Conservation (phyloP, 2,329 filamentous ascomycete species). For the Cryphonectria parasitica region DNA sequence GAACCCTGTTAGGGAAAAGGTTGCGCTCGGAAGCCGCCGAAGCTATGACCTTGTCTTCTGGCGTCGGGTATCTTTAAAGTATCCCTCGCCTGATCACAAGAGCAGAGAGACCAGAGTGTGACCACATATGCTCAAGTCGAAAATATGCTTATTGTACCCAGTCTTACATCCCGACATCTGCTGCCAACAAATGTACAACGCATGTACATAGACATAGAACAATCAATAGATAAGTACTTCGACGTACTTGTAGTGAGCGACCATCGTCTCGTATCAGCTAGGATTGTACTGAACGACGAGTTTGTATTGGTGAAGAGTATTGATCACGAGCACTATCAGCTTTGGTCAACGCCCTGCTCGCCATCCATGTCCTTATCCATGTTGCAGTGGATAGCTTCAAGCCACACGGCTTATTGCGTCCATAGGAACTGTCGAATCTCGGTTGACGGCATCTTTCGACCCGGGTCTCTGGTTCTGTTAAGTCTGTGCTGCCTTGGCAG, state of each 20-base stretch:
- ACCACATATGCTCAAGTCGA: not conserved
- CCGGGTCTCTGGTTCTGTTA: not conserved
- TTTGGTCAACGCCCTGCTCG: not conserved
- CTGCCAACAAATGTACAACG: not conserved
- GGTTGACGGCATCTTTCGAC: not conserved
- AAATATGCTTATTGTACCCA: not conserved
- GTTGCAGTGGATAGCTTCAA: not conserved
- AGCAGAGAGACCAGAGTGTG: not conserved
- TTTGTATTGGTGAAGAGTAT: not conserved
- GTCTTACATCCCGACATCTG: not conserved
- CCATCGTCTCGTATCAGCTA: not conserved
- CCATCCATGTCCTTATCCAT: not conserved
- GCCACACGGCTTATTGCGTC: not conserved
- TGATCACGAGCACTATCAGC: not conserved
- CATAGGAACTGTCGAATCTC: not conserved
- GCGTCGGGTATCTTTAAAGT: not conserved
- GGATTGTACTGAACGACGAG: not conserved
- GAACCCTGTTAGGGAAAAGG: not conserved
- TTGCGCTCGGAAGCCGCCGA: not conserved
- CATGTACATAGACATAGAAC: not conserved
- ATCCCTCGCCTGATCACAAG: not conserved
- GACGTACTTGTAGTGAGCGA: too few relatives aligned
- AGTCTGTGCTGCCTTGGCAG: not conserved
- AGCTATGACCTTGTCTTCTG: not conserved
- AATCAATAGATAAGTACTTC: not conserved